Evolutionary conservation across 1,284 basidiomycete genomes (phyloP), one percentile per base, ranked within the genome.

Genomic region (Schizophyllum commune): DNA sequence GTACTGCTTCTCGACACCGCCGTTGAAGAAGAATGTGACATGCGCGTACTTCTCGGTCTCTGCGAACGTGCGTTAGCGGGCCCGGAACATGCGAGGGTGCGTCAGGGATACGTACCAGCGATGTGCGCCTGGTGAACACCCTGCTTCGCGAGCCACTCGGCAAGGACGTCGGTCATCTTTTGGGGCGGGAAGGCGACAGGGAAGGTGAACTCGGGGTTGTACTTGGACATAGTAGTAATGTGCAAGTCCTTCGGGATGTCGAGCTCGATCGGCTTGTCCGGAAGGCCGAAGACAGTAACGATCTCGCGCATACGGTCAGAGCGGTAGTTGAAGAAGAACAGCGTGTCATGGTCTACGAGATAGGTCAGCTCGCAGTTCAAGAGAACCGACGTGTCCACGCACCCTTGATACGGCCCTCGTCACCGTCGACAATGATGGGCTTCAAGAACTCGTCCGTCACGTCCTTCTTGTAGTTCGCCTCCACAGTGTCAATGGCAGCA

Each of bases 11-110:
- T 96, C 94, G 53, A 93, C 86, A 63, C 93, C 94, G 27, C 94
- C 93, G 74, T 96, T 96, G 83, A 96, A 96, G 84, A 96, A 96
- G 81, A 96, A 96, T 0, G 94, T 96, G 63, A 96, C 91, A 71
- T 96, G 94, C 1, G 93, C 92, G 74, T 95, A 96, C 75, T 96
- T 96, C 73, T 96, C 94, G 3, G 94, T 96, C 74, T 96, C 93
- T 84, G 68, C 54, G 51, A 20, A 17, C 55, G 27, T 52, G 55
- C 32, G 58, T 39, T 33, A 60, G 54, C 21, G 27, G 27, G 5
- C 5, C n/a, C 53, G 39, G n/a, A 19, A 34, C 39, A 56, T 57
- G 17, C 21, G 19, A 11, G 5, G 11, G 60, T 19, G 47, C 22
- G 13, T 34, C 21, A 32, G 32, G 5, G 59, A 61, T 7, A 66